These are phyloP conservation scores for Cryptosporidium bovis DNA, from an alignment of 169 alveolate species.

Conservation along the genomic window DNA sequence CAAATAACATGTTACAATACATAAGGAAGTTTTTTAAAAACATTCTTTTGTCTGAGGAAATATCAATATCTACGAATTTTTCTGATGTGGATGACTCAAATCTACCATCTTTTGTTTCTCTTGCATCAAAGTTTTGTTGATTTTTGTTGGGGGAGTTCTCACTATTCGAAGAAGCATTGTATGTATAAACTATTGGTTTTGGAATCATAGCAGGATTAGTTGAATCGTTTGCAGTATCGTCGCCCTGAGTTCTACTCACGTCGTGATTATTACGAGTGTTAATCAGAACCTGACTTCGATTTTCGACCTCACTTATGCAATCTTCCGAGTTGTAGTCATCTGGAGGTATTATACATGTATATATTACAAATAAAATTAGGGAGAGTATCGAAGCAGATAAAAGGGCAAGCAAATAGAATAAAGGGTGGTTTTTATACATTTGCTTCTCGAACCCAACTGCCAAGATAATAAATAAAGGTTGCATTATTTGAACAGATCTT, in stretches of 20 bases:
- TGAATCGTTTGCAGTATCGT: too few species aligned
- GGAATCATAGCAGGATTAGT: too few species aligned
- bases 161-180: background rate
- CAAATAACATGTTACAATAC: constrained; percentile 66
- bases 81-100: constrained; percentile 12
- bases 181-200: too few species aligned
- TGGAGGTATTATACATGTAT: constrained; percentile 14
- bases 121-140: background rate
- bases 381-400: constrained; percentile 46
- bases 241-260: background rate
- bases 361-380: constrained; percentile 16
- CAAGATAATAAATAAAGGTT: constrained; percentile 60
- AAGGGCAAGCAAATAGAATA: constrained; percentile 24
- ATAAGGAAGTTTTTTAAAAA: constrained; percentile 22
- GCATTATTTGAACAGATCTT: constrained; percentile 62
- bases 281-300: background rate
- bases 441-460: constrained; percentile 72
- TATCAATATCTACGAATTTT: constrained; percentile 18
- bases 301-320: background rate
- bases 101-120: background rate
- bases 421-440: constrained; percentile 25
- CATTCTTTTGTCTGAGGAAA: constrained; percentile 12
- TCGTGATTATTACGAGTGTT: background rate
- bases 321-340: background rate
- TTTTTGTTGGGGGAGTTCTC: background rate